Evolutionary conservation across 176 grass and related monocot genomes (phyloP).

Genomic region (Echinochloa phyllopogon): DNA sequence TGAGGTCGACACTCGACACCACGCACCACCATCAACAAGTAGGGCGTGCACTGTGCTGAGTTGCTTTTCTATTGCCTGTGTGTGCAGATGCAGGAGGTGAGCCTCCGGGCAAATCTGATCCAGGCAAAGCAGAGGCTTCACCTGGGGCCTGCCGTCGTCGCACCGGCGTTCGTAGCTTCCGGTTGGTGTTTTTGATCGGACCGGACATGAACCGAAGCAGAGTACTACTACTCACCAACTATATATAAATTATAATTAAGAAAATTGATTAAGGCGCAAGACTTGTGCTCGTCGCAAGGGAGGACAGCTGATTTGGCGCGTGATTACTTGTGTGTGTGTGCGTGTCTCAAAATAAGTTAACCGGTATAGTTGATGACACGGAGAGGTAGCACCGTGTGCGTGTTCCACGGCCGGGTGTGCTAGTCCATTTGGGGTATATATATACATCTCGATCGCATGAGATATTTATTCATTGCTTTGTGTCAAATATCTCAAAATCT

Average conservation of each 20-base stretch:
- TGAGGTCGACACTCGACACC: background rate
- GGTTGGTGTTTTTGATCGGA: conserved; percentile 50
- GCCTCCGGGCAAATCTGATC: conserved; percentile 71
- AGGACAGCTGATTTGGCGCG: background rate
- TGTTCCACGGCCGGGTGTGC: background rate
- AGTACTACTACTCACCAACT: conserved; percentile 26
- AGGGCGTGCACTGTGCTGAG: background rate
- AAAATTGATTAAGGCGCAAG: conserved; percentile 13
- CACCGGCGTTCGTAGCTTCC: background rate
- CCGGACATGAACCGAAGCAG: background rate
- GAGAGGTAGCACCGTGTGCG: background rate
- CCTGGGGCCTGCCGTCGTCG: background rate
- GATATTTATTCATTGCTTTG: conserved; percentile 17
- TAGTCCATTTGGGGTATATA: background rate
- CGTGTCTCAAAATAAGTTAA: conserved; percentile 24
- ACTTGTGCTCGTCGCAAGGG: conserved; percentile 13
- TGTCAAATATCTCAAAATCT: no score
- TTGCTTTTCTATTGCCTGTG: background rate
- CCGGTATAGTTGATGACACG: background rate
- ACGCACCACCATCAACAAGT: background rate
- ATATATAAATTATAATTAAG: conserved; percentile 23
- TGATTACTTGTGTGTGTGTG: background rate
- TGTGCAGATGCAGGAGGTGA: conserved; percentile 73
- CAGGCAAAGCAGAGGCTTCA: conserved; percentile 60
- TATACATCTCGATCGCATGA: background rate